Conservation (phyloP, 768 basidiomycete species). For the Naganishia friedmannii region DNA sequence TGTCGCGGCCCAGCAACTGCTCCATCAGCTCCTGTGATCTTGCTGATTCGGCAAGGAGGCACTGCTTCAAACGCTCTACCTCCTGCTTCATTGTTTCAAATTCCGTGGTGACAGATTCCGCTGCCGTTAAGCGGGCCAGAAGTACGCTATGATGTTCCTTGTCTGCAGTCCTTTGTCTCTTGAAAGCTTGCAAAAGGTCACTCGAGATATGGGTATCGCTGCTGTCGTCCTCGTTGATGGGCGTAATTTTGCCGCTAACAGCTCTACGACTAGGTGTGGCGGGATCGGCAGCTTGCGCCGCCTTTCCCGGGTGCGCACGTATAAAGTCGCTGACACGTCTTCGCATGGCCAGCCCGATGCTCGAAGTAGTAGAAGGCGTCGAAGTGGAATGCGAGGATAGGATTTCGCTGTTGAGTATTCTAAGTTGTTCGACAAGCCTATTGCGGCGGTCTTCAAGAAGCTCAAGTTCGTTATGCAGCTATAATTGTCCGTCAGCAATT, state of each 20-base stretch:
- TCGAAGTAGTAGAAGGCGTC: conserved; percentile 18
- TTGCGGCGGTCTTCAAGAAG: conserved; percentile 47
- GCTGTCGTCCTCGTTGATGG: conserved; percentile 37
- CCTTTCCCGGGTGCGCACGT: conserved; percentile 33
- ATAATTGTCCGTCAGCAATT: neutral
- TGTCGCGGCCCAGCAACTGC: conserved; percentile 13
- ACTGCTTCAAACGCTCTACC: conserved; percentile 12
- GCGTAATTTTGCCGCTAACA: conserved; percentile 40
- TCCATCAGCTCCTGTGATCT: conserved; percentile 6
- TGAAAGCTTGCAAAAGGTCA: conserved; percentile 17
- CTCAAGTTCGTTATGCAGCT: conserved; percentile 47
- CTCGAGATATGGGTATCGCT: neutral
- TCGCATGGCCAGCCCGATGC: conserved; percentile 38
- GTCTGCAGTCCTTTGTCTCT: conserved; percentile 3
- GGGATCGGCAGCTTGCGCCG: neutral
- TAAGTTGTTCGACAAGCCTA: conserved; percentile 40
- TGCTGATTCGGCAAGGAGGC: conserved; percentile 19
- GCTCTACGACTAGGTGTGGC: conserved; percentile 37
- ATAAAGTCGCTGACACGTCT: conserved; percentile 49
- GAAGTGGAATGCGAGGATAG: conserved; percentile 40
- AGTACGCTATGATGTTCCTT: conserved; percentile 20
- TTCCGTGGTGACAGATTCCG: neutral
- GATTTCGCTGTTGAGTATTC: conserved; percentile 47
- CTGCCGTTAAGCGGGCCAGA: conserved; percentile 1
- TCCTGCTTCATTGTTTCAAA: conserved; percentile 12